A percentile compares a stretch with the other conserved stretches of the same genome.
Conservation (phyloP, 2,329 filamentous ascomycete genomes). For the Phialemoniopsis sp. region DNA sequence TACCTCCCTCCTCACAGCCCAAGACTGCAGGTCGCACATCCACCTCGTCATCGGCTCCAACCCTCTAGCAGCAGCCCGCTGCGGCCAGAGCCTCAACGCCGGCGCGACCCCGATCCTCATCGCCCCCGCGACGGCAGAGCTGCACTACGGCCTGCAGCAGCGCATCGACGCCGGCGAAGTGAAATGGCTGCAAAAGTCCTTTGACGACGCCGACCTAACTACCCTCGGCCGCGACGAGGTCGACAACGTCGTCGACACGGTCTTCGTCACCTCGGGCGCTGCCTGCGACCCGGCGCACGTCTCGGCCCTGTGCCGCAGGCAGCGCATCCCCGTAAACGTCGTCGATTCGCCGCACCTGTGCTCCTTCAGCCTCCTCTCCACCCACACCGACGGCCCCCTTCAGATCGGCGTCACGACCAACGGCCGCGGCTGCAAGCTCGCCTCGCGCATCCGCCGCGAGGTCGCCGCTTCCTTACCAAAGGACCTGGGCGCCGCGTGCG, state of each 20-base stretch:
- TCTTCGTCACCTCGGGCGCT: slow-evolving; percentile 70
- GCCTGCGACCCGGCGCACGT: slow-evolving; percentile 55
- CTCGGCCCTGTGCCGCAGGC: slow-evolving; percentile 67
- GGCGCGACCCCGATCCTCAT: slow-evolving; percentile 80
- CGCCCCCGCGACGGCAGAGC: slow-evolving; percentile 47
- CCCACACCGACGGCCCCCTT: slow-evolving; percentile 83
- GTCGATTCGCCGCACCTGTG: slow-evolving; percentile 82
- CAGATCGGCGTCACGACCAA: slow-evolving; percentile 96
- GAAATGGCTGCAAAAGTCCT: slow-evolving; percentile 60
- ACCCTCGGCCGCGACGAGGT: slow-evolving; percentile 78
- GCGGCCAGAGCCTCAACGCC: slow-evolving; percentile 72
- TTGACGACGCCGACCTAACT: slow-evolving; percentile 68
- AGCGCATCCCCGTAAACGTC: slow-evolving; percentile 90
- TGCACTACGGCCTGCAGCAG: slow-evolving; percentile 55
- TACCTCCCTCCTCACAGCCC: slow-evolving; percentile 64
- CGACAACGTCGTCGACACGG: slow-evolving; percentile 76
- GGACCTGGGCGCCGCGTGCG: slow-evolving; percentile 72
- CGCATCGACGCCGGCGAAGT: slow-evolving; percentile 64
- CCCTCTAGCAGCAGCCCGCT: slow-evolving; percentile 80
- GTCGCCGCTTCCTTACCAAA: slow-evolving; percentile 75
- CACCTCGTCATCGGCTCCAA: slow-evolving; percentile 87
- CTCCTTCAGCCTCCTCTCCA: slow-evolving; percentile 85
- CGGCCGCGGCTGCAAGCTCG: slow-evolving; percentile 89
- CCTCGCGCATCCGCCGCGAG: slow-evolving; percentile 82
- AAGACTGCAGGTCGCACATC: slow-evolving; percentile 65